phyloP scores from a whole-genome alignment of 2,329 filamentous ascomycete genomes.

The Penicillium sp. region DNA sequence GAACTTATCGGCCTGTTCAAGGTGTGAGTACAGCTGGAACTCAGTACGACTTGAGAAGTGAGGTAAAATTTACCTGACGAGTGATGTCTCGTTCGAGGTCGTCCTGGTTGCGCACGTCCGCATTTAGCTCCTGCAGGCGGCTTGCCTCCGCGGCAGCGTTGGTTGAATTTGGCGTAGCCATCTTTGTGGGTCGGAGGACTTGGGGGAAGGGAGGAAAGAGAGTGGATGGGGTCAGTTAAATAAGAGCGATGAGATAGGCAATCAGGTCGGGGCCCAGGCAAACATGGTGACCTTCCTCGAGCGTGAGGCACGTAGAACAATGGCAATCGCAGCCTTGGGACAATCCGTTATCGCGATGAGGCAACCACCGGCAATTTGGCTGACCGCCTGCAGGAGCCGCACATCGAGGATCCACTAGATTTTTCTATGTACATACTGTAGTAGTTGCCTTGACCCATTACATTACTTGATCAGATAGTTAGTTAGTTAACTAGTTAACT shows the following conservation, averaged over 20 bases:
- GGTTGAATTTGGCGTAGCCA: conserved; percentile 16
- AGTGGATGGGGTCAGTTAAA: conserved; percentile 7
- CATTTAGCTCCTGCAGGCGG: conserved; percentile 67
- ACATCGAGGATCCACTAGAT: not conserved
- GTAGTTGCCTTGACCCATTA: not conserved
- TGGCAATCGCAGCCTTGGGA: not conserved
- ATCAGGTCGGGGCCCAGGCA: not conserved
- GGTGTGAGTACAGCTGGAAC: conserved; percentile 12
- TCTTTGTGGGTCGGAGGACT: conserved; percentile 1
- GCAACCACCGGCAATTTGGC: conserved; percentile 17
- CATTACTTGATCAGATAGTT: not conserved
- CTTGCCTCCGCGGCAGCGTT: conserved; percentile 60
- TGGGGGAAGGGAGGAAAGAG: conserved; percentile 5
- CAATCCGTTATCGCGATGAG: conserved; percentile 8
- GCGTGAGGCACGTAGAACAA: not conserved
- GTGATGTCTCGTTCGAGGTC: conserved; percentile 88
- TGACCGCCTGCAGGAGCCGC: conserved; percentile 20
- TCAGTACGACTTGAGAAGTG: not conserved
- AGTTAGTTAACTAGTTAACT: too few species aligned
- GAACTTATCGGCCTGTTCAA: conserved; percentile 61
- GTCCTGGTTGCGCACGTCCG: conserved; percentile 80
- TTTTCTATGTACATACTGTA: too few species aligned
- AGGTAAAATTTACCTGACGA: conserved; percentile 52
- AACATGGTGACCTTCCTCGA: conserved; percentile 12
- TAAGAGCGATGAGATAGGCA: not conserved